A percentile compares a stretch with the other conserved stretches of the same genome.
Evolutionary conservation across 176 grass and related monocot species (phyloP).

Genomic region (Oryza meridionalis): DNA sequence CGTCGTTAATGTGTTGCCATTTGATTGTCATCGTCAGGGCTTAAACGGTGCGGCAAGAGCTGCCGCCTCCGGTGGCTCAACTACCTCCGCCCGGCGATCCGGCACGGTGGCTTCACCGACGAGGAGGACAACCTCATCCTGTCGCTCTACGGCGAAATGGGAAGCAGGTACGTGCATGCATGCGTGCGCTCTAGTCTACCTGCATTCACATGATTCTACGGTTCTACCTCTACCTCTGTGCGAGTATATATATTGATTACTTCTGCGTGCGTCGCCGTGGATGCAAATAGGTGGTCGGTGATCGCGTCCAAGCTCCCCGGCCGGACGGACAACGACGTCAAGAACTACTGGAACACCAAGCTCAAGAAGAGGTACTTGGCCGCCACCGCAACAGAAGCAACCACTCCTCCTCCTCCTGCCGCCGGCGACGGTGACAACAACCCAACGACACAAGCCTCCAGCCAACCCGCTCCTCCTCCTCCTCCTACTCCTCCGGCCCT

Average conservation of each 20-base stretch:
- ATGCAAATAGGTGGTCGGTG: slow-evolving; percentile 70
- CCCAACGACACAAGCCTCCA: background rate
- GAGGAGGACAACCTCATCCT: slow-evolving; percentile 53
- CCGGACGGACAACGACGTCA: slow-evolving; percentile 88
- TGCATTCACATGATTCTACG: too few species aligned
- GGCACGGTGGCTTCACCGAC: slow-evolving; percentile 60
- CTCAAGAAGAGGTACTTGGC: slow-evolving; percentile 71
- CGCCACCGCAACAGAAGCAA: background rate
- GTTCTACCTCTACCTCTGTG: background rate
- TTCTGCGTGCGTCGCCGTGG: background rate
- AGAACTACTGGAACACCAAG: slow-evolving; percentile 97
- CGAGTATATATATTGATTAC: background rate
- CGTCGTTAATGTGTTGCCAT: background rate
- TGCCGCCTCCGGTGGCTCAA: slow-evolving; percentile 65
- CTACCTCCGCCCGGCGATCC: slow-evolving; percentile 62
- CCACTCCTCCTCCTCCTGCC: background rate
- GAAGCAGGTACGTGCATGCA: slow-evolving; percentile 50
- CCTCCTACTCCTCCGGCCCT: slow-evolving; percentile 6
- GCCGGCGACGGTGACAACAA: background rate
- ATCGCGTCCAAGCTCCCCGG: slow-evolving; percentile 78
- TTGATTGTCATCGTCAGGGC: slow-evolving; percentile 32
- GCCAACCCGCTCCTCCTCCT: background rate
- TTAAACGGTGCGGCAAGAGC: slow-evolving; percentile 63
- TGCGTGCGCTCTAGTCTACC: background rate
- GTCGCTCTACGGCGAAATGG: slow-evolving; percentile 51